Conservation (phyloP, 768 basidiomycete species). For the Trametes cubensis region DNA sequence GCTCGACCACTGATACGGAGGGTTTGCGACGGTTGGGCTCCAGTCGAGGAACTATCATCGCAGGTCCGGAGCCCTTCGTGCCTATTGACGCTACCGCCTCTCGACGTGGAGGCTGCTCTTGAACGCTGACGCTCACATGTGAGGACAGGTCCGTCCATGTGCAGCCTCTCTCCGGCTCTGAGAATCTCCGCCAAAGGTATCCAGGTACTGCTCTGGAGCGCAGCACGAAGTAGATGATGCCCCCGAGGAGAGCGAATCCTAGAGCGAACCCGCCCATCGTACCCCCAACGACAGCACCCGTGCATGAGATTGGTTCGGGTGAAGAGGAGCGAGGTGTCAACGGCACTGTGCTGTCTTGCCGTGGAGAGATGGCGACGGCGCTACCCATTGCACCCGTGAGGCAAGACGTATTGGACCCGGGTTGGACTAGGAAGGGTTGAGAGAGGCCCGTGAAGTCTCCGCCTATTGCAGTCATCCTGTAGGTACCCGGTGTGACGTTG, state of each 20-base stretch:
- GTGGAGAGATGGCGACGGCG: too few species aligned
- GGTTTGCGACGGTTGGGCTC: slow-evolving; percentile 13
- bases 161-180: neutral
- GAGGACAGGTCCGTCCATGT: slow-evolving; percentile 27
- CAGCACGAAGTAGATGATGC: slow-evolving; percentile 30
- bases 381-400: neutral
- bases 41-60: neutral
- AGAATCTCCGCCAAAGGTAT: slow-evolving; percentile 15
- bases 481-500: slow-evolving; percentile 52
- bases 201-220: slow-evolving; percentile 16
- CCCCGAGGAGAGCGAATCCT: slow-evolving; percentile 38
- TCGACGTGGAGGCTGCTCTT: neutral
- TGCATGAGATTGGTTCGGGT: slow-evolving; percentile 3
- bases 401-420: slow-evolving; percentile 40
- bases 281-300: slow-evolving; percentile 54
- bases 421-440: slow-evolving; percentile 38
- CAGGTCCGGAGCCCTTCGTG: neutral
- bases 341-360: neutral
- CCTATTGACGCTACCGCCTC: neutral
- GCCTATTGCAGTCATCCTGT: slow-evolving; percentile 37
- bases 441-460: slow-evolving; percentile 29
- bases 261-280: slow-evolving; percentile 50
- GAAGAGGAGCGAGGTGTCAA: neutral
- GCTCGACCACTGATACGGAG: neutral
- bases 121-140: slow-evolving; percentile 14